phyloP scores from a whole-genome alignment of 345 rosid genomes.

The Arabidopsis thaliana region TAIR10.1 NC_003070.9:4377001-4377500 shows the following conservation, averaged over 20 bases:
- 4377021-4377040: slow-evolving; percentile 20
- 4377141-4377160: slow-evolving; percentile 93
- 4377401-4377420: slow-evolving; percentile 79
- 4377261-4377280: slow-evolving; percentile 1
- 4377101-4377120: slow-evolving; percentile 82
- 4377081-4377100: slow-evolving; percentile 98
- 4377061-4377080: slow-evolving; percentile 88
- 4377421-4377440: slow-evolving; percentile 91
- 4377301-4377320: not conserved
- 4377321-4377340: slow-evolving; percentile 50
- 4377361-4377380: slow-evolving; percentile 83
- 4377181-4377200: slow-evolving; percentile 2
- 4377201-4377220: not conserved
- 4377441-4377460: slow-evolving; percentile 97
- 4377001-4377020: not conserved
- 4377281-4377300: slow-evolving; percentile 28
- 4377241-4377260: not conserved
- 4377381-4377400: slow-evolving; percentile 82
- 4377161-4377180: slow-evolving; percentile 59
- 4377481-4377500: not conserved
- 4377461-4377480: slow-evolving; percentile 86
- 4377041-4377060: slow-evolving; percentile 99
- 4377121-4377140: slow-evolving; percentile 82
- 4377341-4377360: slow-evolving; percentile 92
- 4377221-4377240: slow-evolving; percentile 13